A percentile compares a stretch with the other conserved stretches of the same genome.
Conservation (phyloP, 345 rosid species). For the Carallia pectinifolia region DNA sequence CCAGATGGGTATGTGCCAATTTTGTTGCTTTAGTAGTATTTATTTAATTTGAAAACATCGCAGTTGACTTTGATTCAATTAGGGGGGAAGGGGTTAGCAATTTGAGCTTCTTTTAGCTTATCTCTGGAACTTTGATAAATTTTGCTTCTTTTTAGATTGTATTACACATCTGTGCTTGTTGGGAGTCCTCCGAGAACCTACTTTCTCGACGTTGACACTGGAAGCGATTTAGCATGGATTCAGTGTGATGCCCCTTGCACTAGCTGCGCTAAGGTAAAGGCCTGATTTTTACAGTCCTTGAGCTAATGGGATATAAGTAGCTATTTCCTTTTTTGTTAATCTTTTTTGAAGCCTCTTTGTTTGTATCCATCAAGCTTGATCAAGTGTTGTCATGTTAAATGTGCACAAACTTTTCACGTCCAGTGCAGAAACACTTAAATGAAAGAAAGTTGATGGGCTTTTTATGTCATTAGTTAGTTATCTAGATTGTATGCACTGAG, state of each 20-base stretch:
- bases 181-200: constrained; percentile 68
- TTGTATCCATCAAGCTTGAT: background rate
- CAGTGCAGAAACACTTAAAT: too few relatives aligned
- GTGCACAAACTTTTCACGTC: too few relatives aligned
- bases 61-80: background rate
- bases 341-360: background rate
- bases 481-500: background rate
- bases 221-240: constrained; percentile 94
- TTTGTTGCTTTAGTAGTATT: background rate
- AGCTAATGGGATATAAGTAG: background rate
- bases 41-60: background rate
- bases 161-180: constrained; percentile 65
- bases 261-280: constrained; percentile 83
- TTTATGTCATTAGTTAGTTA: too few relatives aligned
- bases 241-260: constrained; percentile 95
- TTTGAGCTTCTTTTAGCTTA: background rate
- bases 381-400: background rate
- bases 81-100: background rate
- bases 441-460: too few relatives aligned
- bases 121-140: background rate
- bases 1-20: constrained; percentile 71
- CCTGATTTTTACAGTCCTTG: background rate
- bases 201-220: constrained; percentile 88
- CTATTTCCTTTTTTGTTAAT: background rate
- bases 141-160: constrained; percentile 44